Conservation (phyloP, 192 early-diverging fungal species). For the Diversispora epigaea region DNA sequence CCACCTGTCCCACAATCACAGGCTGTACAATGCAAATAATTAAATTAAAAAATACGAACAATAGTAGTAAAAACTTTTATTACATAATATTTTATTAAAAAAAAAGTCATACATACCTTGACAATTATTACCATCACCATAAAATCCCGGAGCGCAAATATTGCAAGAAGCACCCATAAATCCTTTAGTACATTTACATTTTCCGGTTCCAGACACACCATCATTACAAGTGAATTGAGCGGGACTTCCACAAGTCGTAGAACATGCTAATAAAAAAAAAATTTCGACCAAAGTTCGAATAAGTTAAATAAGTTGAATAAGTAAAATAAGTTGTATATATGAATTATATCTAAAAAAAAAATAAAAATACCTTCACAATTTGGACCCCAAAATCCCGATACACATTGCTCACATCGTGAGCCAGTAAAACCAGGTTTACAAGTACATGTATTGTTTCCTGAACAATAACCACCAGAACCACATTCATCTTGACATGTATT, state of each 20-base stretch:
- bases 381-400: conserved; percentile 20
- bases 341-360: not conserved
- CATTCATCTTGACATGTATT: conserved; percentile 21
- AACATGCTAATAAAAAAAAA: conserved; percentile 4
- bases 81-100: not conserved
- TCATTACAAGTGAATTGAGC: conserved; percentile 22
- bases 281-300: not conserved
- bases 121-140: conserved; percentile 1
- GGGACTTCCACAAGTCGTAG: not conserved
- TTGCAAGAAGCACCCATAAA: conserved; percentile 4
- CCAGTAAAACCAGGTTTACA: conserved; percentile 21
- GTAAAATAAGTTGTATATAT: not conserved
- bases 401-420: conserved; percentile 10
- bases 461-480: conserved; percentile 24
- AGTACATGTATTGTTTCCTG: not conserved
- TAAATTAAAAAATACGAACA: not conserved
- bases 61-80: not conserved
- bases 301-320: not conserved
- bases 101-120: not conserved
- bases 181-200: conserved; percentile 20
- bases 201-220: conserved; percentile 10
- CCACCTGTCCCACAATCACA: conserved; percentile 14
- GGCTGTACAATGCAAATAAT: not conserved
- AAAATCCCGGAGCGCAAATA: conserved; percentile 20
- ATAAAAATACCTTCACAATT: conserved; percentile 12